Base-by-base conservation (phyloP, 805 yeast genomes). In the Ogataea polymorpha region DNA sequence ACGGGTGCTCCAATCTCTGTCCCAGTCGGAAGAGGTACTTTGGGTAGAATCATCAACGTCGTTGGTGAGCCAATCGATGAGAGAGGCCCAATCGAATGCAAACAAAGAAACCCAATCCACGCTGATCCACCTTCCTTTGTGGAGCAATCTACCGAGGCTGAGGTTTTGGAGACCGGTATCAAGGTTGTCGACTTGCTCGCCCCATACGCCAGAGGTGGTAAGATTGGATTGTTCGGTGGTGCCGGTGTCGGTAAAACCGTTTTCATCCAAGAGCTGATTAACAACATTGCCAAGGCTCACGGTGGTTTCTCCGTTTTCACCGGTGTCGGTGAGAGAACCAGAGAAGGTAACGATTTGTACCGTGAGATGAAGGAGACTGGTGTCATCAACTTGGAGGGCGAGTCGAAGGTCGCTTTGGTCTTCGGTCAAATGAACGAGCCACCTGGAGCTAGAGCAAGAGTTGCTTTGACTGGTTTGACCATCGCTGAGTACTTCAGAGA, bases 221-320 rank as follows among this genome's bases (percentile, higher is more conserved):
- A 91, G 84, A 91, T 91, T 88, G 99, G 99, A 84, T 83, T 91
- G 68, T 91, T 91, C 86, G 99, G 99, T 80, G 99, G 99, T 91
- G 99, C 99, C 74, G 99, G 99, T 91, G 99, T 91, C 86, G 99
- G 99, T 78, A 91, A 91, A 77, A 91, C 99, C 74, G 99, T 91
- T 54, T 91, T 91, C 78, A 91, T 91, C 77, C 99, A 91, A 81
- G 99, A 91, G 79, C 82, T 91, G 79, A 91, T 91, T 74, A 91
- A 93, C 90, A 91, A 91, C 82, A 93, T 91, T 68, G 99, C 99
- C 71, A 93, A 91, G 82, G 98, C 99, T 66, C 98, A 91, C 74
- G 99, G 98, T 88, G 98, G 98, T 86, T 91, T 91, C 95, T 91
- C 98, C 45, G 98, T 91, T 59, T 91, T 91, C 85, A 86, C 96